Base-by-base conservation (phyloP, 2,329 filamentous ascomycete genomes). In the Colletotrichum chlorophyti region DNA sequence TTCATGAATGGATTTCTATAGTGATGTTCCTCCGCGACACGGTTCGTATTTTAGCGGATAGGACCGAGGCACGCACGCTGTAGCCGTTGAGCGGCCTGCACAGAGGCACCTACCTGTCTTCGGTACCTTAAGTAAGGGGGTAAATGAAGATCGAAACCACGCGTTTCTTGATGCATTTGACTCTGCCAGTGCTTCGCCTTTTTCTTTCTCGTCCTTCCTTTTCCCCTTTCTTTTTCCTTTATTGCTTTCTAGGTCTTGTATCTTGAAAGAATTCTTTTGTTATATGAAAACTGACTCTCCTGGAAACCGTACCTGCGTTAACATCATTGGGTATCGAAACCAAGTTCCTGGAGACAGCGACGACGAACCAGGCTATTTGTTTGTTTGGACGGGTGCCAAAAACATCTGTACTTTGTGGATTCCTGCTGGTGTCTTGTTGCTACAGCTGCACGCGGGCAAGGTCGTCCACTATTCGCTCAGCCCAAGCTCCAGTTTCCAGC, bases 391-490 rank as follows among this genome's bases (percentile, higher is more conserved):
- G 5, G n/a, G 23, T 26, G 21, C 37, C n/a, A n/a, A 38, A 35
- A 34, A 23, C 21, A 32, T 17, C 35, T 11, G 17, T 40, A 42
- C 17, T 27, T 21, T 26, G 51, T 47, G 51, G 51, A 34, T 48
- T 57, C 29, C 41, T 17, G 24, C 37, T 40, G 42, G 29, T 51
- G 45, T 45, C 14, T 48, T 41, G 40, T 58, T 60, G 58, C 58
- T 60, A 60, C 45, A 52, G 58, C 53, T 60, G 53, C 58, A 60
- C 58, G 58, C 58, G 53, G 55, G 42, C 37, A 35, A 37, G 55
- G 14, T 46, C 23, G 51, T 54, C 45, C 42, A 49, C 35, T 43
- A 55, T 59, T 59, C 55, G 51, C 55, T 59, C 55, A 15, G 50
- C 27, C 19, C 24, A 49, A n/a, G 31, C 3, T 17, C 24, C 38